Evolutionary conservation across 257 asterid genomes (phyloP), one percentile per base, ranked within the genome.

Genomic region (Solanum tarapatanum): DNA sequence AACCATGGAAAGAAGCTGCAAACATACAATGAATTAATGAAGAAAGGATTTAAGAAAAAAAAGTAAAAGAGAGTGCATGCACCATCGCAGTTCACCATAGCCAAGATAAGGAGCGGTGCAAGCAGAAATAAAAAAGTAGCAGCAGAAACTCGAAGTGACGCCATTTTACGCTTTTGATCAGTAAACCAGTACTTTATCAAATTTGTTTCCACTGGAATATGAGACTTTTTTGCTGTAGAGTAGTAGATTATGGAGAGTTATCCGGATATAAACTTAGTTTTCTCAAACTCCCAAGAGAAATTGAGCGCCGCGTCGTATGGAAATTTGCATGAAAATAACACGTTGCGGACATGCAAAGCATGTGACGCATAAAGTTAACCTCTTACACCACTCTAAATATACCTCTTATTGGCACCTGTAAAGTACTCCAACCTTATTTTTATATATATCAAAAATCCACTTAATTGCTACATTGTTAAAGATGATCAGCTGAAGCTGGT

Each of bases 321-420:
- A 80, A 30, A 82, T 82, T 30, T 82, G 85, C 41, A 48, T 82
- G 43, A 3, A 69, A 5, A 30, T 28, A 79, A 89, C 94, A 93
- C 93, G 94, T 93, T 41, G 94, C 93, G 4, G 19, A 45, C 95
- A 92, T 91, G 93, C 95, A 90, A 64, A 24, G 86, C 58, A 69
- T 23, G 26, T 86, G 87, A 86, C 83, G 48, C 36, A 45, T 43
- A 36, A 84, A 58, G 58, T 36, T 45, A 84, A 84, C 77, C 45
- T 39, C 62, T 51, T 17, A 55, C 11, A 55, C 66, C 66, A 19
- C 0, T 19, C 24, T 84, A 33, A 84, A 70, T 68, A 5, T 45
- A 86, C 55, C 2, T 17, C 60, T 86, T 30, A 68, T 17, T 28
- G 85, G 43, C 87, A 43, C 87, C 87, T 68, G 80, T 85, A 70